Base-by-base conservation (phyloP, 169 alveolate genomes). In the Eimeria nieschulzi region DNA sequence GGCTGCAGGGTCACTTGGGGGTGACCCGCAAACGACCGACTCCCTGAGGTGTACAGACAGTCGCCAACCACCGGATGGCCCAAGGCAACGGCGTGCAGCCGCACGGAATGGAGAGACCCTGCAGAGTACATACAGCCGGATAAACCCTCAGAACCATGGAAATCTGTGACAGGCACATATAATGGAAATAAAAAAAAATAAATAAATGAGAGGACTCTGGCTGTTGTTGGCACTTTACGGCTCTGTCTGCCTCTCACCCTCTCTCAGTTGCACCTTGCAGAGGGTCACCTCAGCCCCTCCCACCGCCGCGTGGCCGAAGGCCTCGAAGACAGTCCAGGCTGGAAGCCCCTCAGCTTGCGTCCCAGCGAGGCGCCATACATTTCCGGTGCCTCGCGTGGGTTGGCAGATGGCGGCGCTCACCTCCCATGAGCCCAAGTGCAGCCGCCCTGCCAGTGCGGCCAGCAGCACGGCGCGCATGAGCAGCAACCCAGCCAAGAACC, bases 11-110 rank as follows among this genome's bases (percentile, higher is more conserved):
- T 9, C 51, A 68, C 17, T 10, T 9, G 13, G 39, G 78, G 78
- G 39, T 17, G 6, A 12, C 33, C 78, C 25, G 78, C 78, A 21
- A 68, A 68, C 17, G 78, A 68, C 13, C 78, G 78, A 21, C 25
- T 23, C 2, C 33, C 33, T 15, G 78, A 68, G 78, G 78, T 68
- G 78, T 68, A 68, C 39, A 23, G 13, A 68, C 33, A 68, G 78
- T 68, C 78, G 46, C 78, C 78, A 9, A 72, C 82, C 25, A 25
- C 56, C 19, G 82, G 82, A 72, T 25, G 82, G n/a, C 82, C 82
- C 13, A 72, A 9, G 17, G 56, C 82, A 3, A 25, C 55, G 15
- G 78, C 78, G 39, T 68, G 78, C 21, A 68, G 78, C 17, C 78
- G 25, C 25, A 68, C 78, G 21, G 78, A 68, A 23, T 68, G 78